phyloP scores from a whole-genome alignment of 1,284 basidiomycete genomes.

The Malassezia sp. region DNA sequence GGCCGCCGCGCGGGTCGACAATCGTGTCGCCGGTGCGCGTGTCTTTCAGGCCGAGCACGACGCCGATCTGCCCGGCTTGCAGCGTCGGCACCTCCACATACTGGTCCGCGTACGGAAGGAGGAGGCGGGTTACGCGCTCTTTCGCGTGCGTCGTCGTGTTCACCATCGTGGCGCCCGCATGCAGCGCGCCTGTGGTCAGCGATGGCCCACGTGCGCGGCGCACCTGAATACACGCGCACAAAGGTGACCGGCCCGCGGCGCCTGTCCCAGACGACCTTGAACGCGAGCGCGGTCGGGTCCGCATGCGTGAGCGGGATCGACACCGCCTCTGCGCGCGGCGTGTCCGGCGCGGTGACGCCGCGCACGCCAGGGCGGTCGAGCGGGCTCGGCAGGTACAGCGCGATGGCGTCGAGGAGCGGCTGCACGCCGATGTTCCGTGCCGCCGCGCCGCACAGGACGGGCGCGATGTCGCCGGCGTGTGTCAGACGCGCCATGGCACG shows the following conservation, averaged over 20 bases:
- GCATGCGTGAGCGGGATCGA: not conserved
- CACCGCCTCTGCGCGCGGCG: slow-evolving; percentile 1
- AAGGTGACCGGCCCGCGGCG: slow-evolving; percentile 80
- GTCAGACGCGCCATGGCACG: slow-evolving; percentile 60
- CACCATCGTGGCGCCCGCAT: slow-evolving; percentile 58
- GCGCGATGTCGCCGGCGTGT: slow-evolving; percentile 58
- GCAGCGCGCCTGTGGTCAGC: no score
- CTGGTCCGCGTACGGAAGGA: slow-evolving; percentile 67
- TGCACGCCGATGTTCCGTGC: slow-evolving; percentile 70
- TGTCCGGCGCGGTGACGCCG: slow-evolving; percentile 3
- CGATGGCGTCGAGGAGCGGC: slow-evolving; percentile 66
- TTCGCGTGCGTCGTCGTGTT: slow-evolving; percentile 61
- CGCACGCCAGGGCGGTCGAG: slow-evolving; percentile 34
- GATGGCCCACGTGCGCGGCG: no score
- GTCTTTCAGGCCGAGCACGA: slow-evolving; percentile 67
- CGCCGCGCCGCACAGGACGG: slow-evolving; percentile 72
- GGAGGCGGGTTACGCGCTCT: slow-evolving; percentile 65
- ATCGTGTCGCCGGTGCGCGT: slow-evolving; percentile 82
- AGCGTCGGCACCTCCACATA: slow-evolving; percentile 69
- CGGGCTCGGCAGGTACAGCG: slow-evolving; percentile 68
- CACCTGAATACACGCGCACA: slow-evolving; percentile 76
- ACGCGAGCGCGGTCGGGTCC: slow-evolving; percentile 53
- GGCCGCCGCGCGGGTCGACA: slow-evolving; percentile 20
- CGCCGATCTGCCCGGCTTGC: slow-evolving; percentile 70
- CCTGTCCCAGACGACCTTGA: slow-evolving; percentile 80